A percentile compares a stretch with the other conserved stretches of the same genome.
Conservation (phyloP, 805 yeast species). For the Kurtzmaniella cleridarum region DNA sequence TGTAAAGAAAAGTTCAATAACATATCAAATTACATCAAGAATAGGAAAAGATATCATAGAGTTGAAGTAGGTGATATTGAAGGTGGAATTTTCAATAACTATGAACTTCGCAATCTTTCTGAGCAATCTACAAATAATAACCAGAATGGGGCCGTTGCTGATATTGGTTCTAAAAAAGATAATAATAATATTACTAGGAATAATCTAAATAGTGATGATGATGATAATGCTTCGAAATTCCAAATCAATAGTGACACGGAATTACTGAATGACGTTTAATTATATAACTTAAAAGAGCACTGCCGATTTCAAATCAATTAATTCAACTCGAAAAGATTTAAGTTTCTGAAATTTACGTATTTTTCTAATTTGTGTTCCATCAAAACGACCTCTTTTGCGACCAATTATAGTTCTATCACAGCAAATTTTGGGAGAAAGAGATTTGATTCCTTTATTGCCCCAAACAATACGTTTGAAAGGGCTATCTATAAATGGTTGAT, state of each 20-base stretch:
- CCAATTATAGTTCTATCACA: not conserved
- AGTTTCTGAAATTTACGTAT: too few relatives aligned
- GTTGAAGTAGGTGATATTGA: not conserved
- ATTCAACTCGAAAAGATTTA: too few relatives aligned
- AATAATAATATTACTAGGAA: too few relatives aligned
- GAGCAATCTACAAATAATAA: too few relatives aligned
- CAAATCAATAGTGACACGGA: constrained; percentile 3
- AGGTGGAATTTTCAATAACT: not conserved
- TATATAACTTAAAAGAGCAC: not conserved
- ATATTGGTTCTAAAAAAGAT: too few relatives aligned
- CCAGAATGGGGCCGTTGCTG: too few relatives aligned
- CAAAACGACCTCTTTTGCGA: not conserved
- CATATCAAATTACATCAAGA: not conserved
- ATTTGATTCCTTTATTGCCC: constrained; percentile 11
- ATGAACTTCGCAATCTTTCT: not conserved
- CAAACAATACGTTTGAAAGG: constrained; percentile 30
- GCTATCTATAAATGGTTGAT: constrained; percentile 17
- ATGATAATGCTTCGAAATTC: constrained; percentile 1
- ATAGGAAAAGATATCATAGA: not conserved
- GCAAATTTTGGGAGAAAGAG: too few relatives aligned
- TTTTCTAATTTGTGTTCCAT: too few relatives aligned
- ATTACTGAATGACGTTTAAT: not conserved
- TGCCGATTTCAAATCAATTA: not conserved
- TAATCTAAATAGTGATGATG: not conserved
- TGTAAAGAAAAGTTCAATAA: constrained; percentile 3